phyloP scores from a whole-genome alignment of 2,329 filamentous ascomycete genomes.

The Penicillium concentricum region DNA sequence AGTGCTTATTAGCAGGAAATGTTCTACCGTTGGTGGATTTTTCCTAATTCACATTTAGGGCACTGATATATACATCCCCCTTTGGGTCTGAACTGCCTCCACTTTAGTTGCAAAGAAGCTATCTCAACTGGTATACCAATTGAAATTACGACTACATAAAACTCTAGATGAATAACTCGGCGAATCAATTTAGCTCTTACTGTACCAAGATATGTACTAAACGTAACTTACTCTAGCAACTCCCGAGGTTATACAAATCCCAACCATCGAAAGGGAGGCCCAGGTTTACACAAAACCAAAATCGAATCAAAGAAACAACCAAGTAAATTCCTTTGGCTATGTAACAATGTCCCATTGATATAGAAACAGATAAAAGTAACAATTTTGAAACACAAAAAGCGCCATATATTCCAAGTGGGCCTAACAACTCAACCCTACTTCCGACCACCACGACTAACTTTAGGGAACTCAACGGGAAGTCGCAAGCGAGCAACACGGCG shows the following conservation, averaged over 20 bases:
- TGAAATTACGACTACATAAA: not conserved
- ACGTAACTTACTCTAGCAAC: not conserved
- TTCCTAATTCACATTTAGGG: no score
- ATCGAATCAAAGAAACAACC: not conserved
- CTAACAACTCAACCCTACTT: constrained; percentile 18
- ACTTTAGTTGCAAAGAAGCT: not conserved
- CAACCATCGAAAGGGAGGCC: not conserved
- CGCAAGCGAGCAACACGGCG: constrained; percentile 66
- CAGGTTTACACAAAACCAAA: not conserved
- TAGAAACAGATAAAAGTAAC: constrained; percentile 9
- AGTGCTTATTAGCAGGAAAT: not conserved
- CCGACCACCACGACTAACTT: constrained; percentile 47
- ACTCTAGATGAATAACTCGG: not conserved
- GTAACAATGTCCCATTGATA: constrained; percentile 8
- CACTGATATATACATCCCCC: not conserved
- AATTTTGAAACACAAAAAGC: constrained; percentile 8
- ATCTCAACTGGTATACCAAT: no score
- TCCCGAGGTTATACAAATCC: not conserved
- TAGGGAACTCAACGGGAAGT: constrained; percentile 81
- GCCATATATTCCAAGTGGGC: constrained; percentile 3
- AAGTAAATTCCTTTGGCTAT: constrained; percentile 10
- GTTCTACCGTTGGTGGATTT: not conserved
- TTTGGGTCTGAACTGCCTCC: not conserved
- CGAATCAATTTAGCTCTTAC: not conserved
- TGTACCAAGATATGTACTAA: not conserved